Evolutionary conservation across 2,329 filamentous ascomycete species (phyloP), one percentile per base, ranked within the genome.

Genomic region (Aspergillus transmontanensis): DNA sequence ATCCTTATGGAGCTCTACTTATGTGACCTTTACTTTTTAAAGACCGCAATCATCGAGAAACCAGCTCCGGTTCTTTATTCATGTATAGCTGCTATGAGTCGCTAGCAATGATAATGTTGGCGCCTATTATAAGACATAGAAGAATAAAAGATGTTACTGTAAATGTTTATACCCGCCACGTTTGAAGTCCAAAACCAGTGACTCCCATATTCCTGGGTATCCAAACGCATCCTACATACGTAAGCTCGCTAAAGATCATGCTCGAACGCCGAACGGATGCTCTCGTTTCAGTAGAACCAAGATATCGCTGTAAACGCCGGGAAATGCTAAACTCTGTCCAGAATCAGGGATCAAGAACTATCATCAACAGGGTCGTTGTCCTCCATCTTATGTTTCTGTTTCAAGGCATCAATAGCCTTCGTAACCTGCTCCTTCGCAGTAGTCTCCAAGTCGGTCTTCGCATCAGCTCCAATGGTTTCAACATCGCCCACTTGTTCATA

Each of bases 401-500:
- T 71, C 28, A 80, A 65, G 16, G 65, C 61, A 30, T 74, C 84
- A 58, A 97, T 83, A 19, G 93, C 93, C 70, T 85, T 88, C 64
- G 89, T 87, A 4, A 97, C 94, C 79, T 97, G 93, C 51, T 89
- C 86, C 21, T 84, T 86, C 16, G 93, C 94, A 71, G 92, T 85
- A 69, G 85, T 87, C 79, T 96, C 91, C 85, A 93, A 93, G 55
- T 85, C 85, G 67, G 86, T 86, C 62, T 88, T 86, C 61, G 87
- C 86, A 32, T 87, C 86, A 26, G 90, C 85, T 71, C 91, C 86
- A 34, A 95, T 83, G 28, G 82, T 78, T 23, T 83, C 79, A 16
- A 83, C 83, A 43, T 83, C 83, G 6, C 83, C 84, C 30, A 87
- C 84, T 54, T 82, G 81, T 36, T 89, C 93, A 78, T 99, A 99